Conservation (phyloP, 2,329 filamentous ascomycete genomes). For the Ilyonectria destructans region DNA sequence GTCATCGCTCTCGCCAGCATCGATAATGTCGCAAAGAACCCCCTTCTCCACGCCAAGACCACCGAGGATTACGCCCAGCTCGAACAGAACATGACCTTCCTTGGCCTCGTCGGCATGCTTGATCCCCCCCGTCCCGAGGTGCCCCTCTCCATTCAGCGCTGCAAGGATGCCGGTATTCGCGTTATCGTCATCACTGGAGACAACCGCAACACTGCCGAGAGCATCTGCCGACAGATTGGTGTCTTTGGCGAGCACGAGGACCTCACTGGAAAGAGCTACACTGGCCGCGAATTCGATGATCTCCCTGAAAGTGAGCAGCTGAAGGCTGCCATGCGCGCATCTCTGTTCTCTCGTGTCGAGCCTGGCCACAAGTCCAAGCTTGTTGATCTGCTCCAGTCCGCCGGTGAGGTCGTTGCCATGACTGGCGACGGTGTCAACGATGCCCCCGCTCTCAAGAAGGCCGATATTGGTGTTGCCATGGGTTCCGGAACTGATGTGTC, state of each 20-base stretch:
- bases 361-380: slow-evolving; percentile 98
- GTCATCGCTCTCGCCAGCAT: slow-evolving; percentile 94
- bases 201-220: slow-evolving; percentile 97
- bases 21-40: slow-evolving; percentile 81
- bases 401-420: slow-evolving; percentile 98
- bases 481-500: slow-evolving; percentile 97
- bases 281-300: slow-evolving; percentile 93
- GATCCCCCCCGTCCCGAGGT: slow-evolving; percentile 97
- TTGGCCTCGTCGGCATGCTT: slow-evolving; percentile 96
- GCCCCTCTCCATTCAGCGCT: slow-evolving; percentile 86
- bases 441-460: slow-evolving; percentile 97
- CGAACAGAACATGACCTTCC: slow-evolving; percentile 94
- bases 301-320: slow-evolving; percentile 85
- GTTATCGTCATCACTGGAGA: slow-evolving; percentile 99
- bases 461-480: slow-evolving; percentile 99
- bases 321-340: slow-evolving; percentile 87
- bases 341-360: slow-evolving; percentile 96
- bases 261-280: slow-evolving; percentile 92
- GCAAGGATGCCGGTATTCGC: slow-evolving; percentile 93
- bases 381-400: slow-evolving; percentile 93
- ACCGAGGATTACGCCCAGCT: slow-evolving; percentile 88
- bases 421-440: slow-evolving; percentile 99
- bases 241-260: slow-evolving; percentile 89
- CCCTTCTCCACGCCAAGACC: slow-evolving; percentile 83
- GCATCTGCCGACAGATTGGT: slow-evolving; percentile 97